Base-by-base conservation (phyloP, 2,329 filamentous ascomycete species). In the Fusarium torulosum region DNA sequence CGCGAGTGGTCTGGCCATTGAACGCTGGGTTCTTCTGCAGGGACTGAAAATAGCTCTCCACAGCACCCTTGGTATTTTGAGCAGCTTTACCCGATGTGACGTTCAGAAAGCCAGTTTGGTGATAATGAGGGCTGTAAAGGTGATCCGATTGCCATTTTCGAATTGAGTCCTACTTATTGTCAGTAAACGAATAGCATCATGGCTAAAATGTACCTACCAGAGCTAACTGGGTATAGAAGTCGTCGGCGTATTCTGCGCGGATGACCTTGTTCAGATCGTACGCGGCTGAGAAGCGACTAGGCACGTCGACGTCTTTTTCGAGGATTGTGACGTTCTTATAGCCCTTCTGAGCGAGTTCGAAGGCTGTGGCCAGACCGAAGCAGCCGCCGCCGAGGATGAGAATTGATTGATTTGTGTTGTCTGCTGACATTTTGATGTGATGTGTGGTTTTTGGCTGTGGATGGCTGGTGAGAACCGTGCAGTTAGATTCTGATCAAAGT, bases 181-280 rank as follows among this genome's bases (percentile, higher is more conserved):
- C 25, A 25, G 25, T 25, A 25, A 25, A 25, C 4, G 25, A 25
- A 25, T 25, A 25, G 4, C 25, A 25, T 10, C 25, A 3, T 10
- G 25, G 25, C 25, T 25, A 3, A 25, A 25, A 25, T 9, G 9
- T 25, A 33, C 61, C 21, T 15, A 67, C 64, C 2, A 67, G 59
- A 1, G 64, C 53, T 0, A 67, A n/a, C 8, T 59, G 64, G 0
- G 64, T 67, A 6, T 67, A 67, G 2, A 67, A 67, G 14, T 37
- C 44, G 31, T 67, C 64, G 0, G 64, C 64, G 1, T 67, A 67
- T 17, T 67, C 64, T 5, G 64, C 64, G 0, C 64, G 64, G 0
- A 67, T 67, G 49, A 67, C 64, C 21, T 67, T 67, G 49, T 67
- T 67, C 0, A 67, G 53, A 41, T 67, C 64, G 29, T 67, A 60